A percentile compares a stretch with the other conserved stretches of the same genome.
These are phyloP conservation scores for Fonsecaea erecta DNA, from an alignment of 2,329 filamentous ascomycete species.

Conservation along the genomic window DNA sequence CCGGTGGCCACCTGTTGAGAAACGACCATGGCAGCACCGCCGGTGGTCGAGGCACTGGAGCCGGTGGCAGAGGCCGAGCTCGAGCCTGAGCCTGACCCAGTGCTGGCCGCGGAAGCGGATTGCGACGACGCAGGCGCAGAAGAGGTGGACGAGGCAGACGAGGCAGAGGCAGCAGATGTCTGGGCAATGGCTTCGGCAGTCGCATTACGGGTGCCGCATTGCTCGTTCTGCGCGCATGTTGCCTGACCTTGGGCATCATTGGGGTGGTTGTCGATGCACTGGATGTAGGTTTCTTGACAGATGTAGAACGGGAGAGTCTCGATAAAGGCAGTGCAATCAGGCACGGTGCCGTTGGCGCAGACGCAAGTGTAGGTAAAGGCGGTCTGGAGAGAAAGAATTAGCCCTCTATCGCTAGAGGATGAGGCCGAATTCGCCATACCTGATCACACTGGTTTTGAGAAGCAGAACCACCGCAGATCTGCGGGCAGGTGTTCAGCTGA, in stretches of 20 bases:
- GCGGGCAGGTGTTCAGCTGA: slow-evolving; percentile 64
- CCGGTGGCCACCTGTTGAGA: slow-evolving; percentile 58
- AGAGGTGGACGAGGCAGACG: slow-evolving; percentile 43
- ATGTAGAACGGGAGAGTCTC: slow-evolving; percentile 65
- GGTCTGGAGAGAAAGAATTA: slow-evolving; percentile 43
- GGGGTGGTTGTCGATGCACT: slow-evolving; percentile 54
- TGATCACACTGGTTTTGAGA: slow-evolving; percentile 60
- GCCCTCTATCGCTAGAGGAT: neutral
- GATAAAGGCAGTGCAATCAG: slow-evolving; percentile 61
- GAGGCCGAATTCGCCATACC: slow-evolving; percentile 59
- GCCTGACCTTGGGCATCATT: slow-evolving; percentile 53
- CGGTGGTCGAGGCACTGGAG: slow-evolving; percentile 40
- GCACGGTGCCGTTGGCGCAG: slow-evolving; percentile 60
- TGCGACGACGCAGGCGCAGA: slow-evolving; percentile 41
- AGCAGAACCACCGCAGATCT: slow-evolving; percentile 60
- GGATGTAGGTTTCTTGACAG: slow-evolving; percentile 58
- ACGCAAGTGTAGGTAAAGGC: slow-evolving; percentile 61
- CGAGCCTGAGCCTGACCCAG: slow-evolving; percentile 39
- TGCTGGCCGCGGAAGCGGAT: slow-evolving; percentile 41
- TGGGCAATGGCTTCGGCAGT: slow-evolving; percentile 42
- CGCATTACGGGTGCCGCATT: slow-evolving; percentile 60
- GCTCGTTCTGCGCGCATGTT: slow-evolving; percentile 53
- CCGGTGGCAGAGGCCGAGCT: slow-evolving; percentile 41
- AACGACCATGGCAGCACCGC: slow-evolving; percentile 53
- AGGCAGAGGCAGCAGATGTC: slow-evolving; percentile 39